Conservation (phyloP, 2,329 filamentous ascomycete genomes). For the Zalaria sp. region DNA sequence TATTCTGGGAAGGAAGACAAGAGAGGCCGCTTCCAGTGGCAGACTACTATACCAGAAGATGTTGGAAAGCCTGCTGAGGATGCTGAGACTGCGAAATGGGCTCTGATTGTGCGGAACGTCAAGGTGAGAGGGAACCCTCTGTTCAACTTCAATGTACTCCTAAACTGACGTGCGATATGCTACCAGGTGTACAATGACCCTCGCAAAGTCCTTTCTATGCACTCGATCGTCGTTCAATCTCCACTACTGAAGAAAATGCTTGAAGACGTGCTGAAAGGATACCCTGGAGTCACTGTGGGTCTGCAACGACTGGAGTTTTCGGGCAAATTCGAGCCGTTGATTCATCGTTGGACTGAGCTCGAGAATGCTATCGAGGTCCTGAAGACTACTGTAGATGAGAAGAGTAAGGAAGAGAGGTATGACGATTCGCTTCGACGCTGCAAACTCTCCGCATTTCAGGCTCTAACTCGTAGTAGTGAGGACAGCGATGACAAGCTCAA, state of each 20-base stretch:
- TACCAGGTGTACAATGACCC: conserved; percentile 27
- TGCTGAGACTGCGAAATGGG: conserved; percentile 46
- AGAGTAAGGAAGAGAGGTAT: not conserved
- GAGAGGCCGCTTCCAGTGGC: conserved; percentile 39
- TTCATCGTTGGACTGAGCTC: conserved; percentile 46
- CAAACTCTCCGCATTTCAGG: no score
- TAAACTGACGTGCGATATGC: no score
- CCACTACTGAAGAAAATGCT: conserved; percentile 45
- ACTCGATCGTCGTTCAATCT: conserved; percentile 51
- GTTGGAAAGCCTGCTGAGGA: conserved; percentile 45
- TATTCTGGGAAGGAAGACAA: conserved; percentile 38
- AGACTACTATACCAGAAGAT: conserved; percentile 40
- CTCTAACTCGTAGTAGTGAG: not conserved
- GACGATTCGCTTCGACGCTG: not conserved
- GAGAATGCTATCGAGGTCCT: conserved; percentile 24
- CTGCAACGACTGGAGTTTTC: conserved; percentile 47
- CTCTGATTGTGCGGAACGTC: conserved; percentile 44
- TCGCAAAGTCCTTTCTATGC: conserved; percentile 44
- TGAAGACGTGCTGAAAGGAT: conserved; percentile 39
- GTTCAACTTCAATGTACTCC: not conserved
- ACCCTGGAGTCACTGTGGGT: conserved; percentile 45
- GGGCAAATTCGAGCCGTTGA: conserved; percentile 48
- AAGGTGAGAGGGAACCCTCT: conserved; percentile 24
- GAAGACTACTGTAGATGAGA: conserved; percentile 1
- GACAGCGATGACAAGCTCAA: conserved; percentile 12